A percentile compares a stretch with the other conserved stretches of the same genome.
These are phyloP conservation scores for Rubroboletus satanas DNA, from an alignment of 768 basidiomycete genomes.

Conservation along the genomic window DNA sequence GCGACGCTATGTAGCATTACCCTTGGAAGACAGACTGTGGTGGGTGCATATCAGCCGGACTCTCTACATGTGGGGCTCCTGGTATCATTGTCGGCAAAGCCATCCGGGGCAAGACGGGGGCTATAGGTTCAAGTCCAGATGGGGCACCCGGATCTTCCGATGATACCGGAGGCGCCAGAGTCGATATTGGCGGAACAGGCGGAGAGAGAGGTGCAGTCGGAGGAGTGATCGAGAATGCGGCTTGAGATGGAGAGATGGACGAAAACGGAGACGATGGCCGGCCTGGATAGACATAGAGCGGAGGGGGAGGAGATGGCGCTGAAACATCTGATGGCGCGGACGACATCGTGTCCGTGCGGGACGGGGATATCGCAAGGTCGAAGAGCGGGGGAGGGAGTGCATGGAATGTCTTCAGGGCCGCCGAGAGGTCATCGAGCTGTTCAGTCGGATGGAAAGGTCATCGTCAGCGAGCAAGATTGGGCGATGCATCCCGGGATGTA, in stretches of 20 bases:
- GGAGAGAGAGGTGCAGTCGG: slow-evolving; percentile 2
- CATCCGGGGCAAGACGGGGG: slow-evolving; percentile 8
- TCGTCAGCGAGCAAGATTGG: neutral
- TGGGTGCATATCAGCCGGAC: slow-evolving; percentile 28
- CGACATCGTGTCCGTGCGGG: slow-evolving; percentile 32
- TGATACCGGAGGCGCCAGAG: slow-evolving; percentile 5
- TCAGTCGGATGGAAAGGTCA: neutral
- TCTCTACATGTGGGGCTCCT: slow-evolving; percentile 27
- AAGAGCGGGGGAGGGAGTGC: slow-evolving; percentile 40
- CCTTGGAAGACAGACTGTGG: slow-evolving; percentile 9
- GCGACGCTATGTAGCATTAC: neutral
- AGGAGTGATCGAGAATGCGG: neutral
- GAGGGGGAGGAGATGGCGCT: slow-evolving; percentile 11
- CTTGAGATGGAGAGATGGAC: slow-evolving; percentile 8
- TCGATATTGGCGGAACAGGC: slow-evolving; percentile 22
- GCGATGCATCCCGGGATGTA: neutral
- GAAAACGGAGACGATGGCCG: slow-evolving; percentile 3
- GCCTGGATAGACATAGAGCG: neutral
- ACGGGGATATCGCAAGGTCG: slow-evolving; percentile 27
- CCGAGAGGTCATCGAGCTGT: slow-evolving; percentile 32
- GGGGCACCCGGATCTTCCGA: neutral
- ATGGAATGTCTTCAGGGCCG: slow-evolving; percentile 41
- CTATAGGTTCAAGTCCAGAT: neutral
- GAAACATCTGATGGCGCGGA: slow-evolving; percentile 24
- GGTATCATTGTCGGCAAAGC: slow-evolving; percentile 22